Evolutionary conservation across 2,329 filamentous ascomycete species (phyloP), one percentile per base, ranked within the genome.

Genomic region (Calonectria ilicicola): DNA sequence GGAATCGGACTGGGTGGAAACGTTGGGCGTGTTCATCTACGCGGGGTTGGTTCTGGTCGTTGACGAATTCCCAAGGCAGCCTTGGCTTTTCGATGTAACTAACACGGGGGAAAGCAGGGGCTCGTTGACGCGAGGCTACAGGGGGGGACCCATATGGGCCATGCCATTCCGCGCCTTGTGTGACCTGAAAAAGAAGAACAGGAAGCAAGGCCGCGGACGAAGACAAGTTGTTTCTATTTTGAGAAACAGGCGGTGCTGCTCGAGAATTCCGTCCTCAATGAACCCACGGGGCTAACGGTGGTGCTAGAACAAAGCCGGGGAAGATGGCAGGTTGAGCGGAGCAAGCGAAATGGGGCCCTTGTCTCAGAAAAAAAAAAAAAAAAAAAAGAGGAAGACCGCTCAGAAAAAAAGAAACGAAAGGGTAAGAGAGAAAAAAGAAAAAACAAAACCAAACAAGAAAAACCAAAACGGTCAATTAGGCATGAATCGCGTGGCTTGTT

Each of bases 241-340:
- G 29, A 56, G 51, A 56, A 56, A 10, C 51, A 35, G 47, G 29
- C 38, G 32, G 29, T 29, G 29, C 21, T 19, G 10, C 51, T 19
- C 29, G 32, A 23, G 9, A 35, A n/a, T 14, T 21, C 29, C 29
- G 27, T n/a, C n/a, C 19, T 35, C 51, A 32, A 35, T 44, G 51
- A 56, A 35, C 29, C 29, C 19, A 35, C 51, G n/a, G 51, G 51
- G 51, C 51, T 56, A 56, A 56, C 29, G 51, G 32, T n/a, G 51
- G 51, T 56, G 51, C 51, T 56, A 56, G 32, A 56, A 21, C 51
- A 56, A 56, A 56, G 27, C 51, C 51, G 51, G 51, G 51, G 51
- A 51, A 56, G 32, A 56, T 38, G 51, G 51, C 51, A 56, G 51
- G 42, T 44, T 44, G 42, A 56, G 51, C 51, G 51, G 51, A 56